Evolutionary conservation across 1,284 basidiomycete species (phyloP).

Genomic region (Somion occarium): DNA sequence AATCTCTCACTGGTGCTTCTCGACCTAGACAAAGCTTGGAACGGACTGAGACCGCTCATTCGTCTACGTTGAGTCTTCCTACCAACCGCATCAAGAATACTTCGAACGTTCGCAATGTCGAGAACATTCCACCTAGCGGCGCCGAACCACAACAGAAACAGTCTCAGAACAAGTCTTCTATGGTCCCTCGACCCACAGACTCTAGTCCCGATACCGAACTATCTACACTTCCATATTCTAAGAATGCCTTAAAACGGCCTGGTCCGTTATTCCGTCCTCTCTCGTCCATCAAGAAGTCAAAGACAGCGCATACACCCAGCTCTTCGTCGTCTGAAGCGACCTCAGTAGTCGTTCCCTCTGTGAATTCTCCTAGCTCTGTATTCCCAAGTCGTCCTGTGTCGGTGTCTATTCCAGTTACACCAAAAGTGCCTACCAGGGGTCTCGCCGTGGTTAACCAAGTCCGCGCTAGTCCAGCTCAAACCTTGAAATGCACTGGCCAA

Average conservation of each 20-base stretch:
- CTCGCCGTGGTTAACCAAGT: background rate
- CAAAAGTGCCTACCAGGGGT: background rate
- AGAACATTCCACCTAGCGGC: too few relatives aligned
- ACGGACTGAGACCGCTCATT: too few relatives aligned
- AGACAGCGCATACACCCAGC: conserved; percentile 1
- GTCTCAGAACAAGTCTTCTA: background rate
- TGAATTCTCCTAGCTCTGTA: background rate
- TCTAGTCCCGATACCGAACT: background rate
- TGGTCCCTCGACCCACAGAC: too few relatives aligned
- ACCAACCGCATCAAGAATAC: background rate
- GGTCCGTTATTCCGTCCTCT: background rate
- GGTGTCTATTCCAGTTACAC: background rate
- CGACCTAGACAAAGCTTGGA: too few relatives aligned
- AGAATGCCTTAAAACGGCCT: background rate
- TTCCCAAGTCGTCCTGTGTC: background rate
- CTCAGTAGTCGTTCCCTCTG: background rate
- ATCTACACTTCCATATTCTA: background rate
- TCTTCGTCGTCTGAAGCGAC: background rate
- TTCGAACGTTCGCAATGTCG: background rate
- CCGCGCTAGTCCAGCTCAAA: background rate
- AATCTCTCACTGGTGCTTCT: too few relatives aligned
- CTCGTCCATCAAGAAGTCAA: background rate
- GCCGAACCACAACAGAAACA: too few relatives aligned
- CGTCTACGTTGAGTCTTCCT: too few relatives aligned
- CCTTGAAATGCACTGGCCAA: conserved; percentile 6